Conservation (phyloP, 345 rosid genomes). For the Moricandia moricandioides region DNA sequence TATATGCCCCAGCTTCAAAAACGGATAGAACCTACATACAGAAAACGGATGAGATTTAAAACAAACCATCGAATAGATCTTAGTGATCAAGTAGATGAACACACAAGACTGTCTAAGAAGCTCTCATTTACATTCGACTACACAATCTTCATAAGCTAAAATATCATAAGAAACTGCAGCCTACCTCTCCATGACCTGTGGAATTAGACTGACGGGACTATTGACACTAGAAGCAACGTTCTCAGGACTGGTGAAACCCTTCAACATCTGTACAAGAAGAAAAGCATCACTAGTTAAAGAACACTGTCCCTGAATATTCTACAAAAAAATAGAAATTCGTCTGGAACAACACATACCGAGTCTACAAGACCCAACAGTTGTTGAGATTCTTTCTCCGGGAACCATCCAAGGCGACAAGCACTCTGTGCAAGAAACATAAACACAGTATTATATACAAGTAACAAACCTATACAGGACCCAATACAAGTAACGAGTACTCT, state of each 20-base stretch:
- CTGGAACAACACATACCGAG: slow-evolving; percentile 47
- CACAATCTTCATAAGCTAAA: background rate
- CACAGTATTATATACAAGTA: background rate
- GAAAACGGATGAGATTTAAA: slow-evolving; percentile 1
- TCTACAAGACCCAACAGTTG: slow-evolving; percentile 50
- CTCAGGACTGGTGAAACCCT: slow-evolving; percentile 49
- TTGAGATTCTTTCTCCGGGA: slow-evolving; percentile 55
- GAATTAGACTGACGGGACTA: slow-evolving; percentile 36
- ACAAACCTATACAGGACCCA: background rate
- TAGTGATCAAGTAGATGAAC: slow-evolving; percentile 1
- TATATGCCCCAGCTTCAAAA: slow-evolving; percentile 57
- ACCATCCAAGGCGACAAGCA: slow-evolving; percentile 84
- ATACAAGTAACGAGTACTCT: background rate
- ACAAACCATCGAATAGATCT: background rate
- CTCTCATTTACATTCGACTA: background rate
- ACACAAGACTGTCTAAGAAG: background rate
- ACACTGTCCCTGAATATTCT: no score
- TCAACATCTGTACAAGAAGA: slow-evolving; percentile 51
- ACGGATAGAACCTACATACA: slow-evolving; percentile 73
- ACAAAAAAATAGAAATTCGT: background rate
- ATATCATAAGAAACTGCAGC: background rate
- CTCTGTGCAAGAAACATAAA: slow-evolving; percentile 40
- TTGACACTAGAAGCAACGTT: slow-evolving; percentile 22
- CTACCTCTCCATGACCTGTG: slow-evolving; percentile 58
- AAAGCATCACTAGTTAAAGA: slow-evolving; percentile 16